Evolutionary conservation across 768 basidiomycete species (phyloP).

Genomic region (Austroboletus festivus): DNA sequence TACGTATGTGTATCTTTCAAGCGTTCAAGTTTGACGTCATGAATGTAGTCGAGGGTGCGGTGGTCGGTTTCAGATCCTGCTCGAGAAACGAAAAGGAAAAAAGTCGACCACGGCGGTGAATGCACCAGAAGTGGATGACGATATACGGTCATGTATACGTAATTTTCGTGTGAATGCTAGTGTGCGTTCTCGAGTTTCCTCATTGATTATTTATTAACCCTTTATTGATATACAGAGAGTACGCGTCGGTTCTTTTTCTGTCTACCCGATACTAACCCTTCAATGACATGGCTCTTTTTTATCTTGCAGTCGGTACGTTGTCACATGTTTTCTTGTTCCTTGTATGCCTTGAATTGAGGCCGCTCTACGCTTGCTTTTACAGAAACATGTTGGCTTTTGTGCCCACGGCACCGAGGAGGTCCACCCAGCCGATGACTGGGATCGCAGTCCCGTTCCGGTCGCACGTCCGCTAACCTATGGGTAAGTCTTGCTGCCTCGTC

Average conservation of each 20-base stretch:
- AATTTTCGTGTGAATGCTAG: constrained; percentile 25
- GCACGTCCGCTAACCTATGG: constrained; percentile 61
- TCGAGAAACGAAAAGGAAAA: constrained; percentile 18
- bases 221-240: constrained; percentile 14
- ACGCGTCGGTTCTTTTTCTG: background rate
- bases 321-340: background rate
- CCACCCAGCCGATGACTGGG: constrained; percentile 73
- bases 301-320: constrained; percentile 12
- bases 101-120: too few species aligned
- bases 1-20: background rate
- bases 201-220: background rate
- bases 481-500: constrained; percentile 41
- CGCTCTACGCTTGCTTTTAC: background rate
- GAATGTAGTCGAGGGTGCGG: constrained; percentile 15
- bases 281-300: background rate
- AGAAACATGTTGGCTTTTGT: constrained; percentile 65
- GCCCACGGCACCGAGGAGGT: constrained; percentile 54
- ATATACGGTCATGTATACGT: constrained; percentile 21
- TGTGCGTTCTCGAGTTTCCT: constrained; percentile 9
- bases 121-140: constrained; percentile 12
- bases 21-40: background rate
- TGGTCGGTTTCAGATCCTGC: constrained; percentile 23
- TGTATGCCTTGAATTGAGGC: background rate
- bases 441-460: constrained; percentile 68
- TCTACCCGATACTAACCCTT: background rate